Conservation (phyloP, 2,329 filamentous ascomycete species). For the Trichoderma hamatum region DNA sequence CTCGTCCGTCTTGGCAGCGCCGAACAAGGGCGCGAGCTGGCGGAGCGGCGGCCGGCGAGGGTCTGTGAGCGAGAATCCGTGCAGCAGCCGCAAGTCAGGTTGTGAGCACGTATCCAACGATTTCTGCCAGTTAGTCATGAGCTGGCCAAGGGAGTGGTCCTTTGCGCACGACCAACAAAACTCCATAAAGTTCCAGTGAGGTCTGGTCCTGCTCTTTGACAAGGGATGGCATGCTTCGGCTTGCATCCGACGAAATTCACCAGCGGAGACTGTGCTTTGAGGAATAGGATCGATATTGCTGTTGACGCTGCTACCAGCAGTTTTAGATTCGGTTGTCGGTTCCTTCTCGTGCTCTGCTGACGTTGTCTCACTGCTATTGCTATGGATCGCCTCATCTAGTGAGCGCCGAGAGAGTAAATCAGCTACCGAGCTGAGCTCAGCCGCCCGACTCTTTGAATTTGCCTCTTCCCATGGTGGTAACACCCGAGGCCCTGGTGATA, state of each 20-base stretch:
- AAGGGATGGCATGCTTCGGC: slow-evolving; percentile 61
- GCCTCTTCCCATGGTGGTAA: slow-evolving; percentile 64
- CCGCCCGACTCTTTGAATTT: slow-evolving; percentile 26
- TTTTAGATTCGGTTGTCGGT: neutral
- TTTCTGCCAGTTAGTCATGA: slow-evolving; percentile 66
- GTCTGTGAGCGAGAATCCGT: slow-evolving; percentile 71
- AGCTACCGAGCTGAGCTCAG: slow-evolving; percentile 36
- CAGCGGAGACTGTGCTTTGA: slow-evolving; percentile 26
- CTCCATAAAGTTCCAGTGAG: slow-evolving; percentile 64
- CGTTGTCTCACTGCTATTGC: neutral
- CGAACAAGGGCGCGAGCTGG: slow-evolving; percentile 73
- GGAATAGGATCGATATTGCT: neutral
- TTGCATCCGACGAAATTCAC: slow-evolving; percentile 47
- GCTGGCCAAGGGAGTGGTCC: slow-evolving; percentile 68
- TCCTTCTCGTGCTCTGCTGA: slow-evolving; percentile 11
- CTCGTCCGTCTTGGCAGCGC: slow-evolving; percentile 69
- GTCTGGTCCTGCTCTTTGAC: slow-evolving; percentile 60
- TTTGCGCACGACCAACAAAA: slow-evolving; percentile 66
- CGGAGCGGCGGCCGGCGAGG: slow-evolving; percentile 64
- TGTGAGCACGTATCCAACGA: slow-evolving; percentile 74
- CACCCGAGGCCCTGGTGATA: slow-evolving; percentile 52
- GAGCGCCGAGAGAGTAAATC: slow-evolving; percentile 38
- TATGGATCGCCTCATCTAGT: slow-evolving; percentile 22
- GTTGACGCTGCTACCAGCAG: neutral
- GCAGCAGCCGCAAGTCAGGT: slow-evolving; percentile 72